These are phyloP conservation scores for Aspergillus vadensis DNA, from an alignment of 2,329 filamentous ascomycete species.

Conservation along the genomic window DNA sequence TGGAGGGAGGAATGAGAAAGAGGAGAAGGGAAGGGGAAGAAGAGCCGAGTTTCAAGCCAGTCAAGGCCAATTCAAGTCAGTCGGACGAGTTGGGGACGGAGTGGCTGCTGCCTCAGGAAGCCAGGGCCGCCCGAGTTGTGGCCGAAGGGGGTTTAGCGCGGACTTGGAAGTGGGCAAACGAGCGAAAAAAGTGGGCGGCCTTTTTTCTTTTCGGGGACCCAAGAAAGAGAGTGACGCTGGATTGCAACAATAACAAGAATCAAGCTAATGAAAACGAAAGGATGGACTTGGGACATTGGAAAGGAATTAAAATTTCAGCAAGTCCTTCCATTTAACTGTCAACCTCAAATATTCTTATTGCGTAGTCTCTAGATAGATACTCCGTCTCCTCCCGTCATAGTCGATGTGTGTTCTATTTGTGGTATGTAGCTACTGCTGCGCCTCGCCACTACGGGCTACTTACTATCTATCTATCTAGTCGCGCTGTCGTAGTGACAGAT, in stretches of 20 bases:
- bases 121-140: background rate
- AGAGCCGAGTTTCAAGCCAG: background rate
- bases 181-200: conserved; percentile 1
- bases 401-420: background rate
- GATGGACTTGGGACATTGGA: too few species aligned
- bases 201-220: background rate
- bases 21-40: conserved; percentile 12
- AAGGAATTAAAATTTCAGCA: too few species aligned
- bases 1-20: conserved; percentile 11
- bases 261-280: too few species aligned
- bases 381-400: background rate
- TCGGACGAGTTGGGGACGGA: conserved; percentile 2
- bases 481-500: background rate
- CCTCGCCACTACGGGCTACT: background rate
- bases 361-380: background rate
- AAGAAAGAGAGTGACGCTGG: background rate
- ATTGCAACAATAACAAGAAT: too few species aligned
- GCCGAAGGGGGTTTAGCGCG: background rate
- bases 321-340: too few species aligned
- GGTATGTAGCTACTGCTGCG: background rate
- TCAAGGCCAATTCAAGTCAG: too few species aligned
- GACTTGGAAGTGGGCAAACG: conserved; percentile 1
- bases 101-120: conserved; percentile 20
- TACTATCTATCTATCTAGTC: background rate
- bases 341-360: background rate